A percentile compares a stretch with the other conserved stretches of the same genome.
These are phyloP conservation scores for Rhytidhysteron rufulum DNA, from an alignment of 2,329 filamentous ascomycete species.

Conservation along the genomic window DNA sequence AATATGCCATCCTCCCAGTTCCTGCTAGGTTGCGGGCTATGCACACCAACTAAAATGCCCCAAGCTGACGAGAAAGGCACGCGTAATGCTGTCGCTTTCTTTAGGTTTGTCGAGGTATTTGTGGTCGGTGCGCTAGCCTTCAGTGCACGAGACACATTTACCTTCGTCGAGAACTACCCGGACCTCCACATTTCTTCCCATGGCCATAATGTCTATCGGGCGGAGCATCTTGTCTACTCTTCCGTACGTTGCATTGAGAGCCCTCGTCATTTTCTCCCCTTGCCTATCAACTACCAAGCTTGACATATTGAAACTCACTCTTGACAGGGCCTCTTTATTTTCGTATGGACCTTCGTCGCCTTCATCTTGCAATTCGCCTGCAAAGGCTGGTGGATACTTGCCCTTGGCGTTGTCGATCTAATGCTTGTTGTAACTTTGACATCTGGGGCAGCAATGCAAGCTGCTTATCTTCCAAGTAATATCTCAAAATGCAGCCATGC, in stretches of 20 bases:
- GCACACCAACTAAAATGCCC: conserved; percentile 7
- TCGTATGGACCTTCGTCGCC: conserved; percentile 13
- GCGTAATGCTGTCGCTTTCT: conserved; percentile 4
- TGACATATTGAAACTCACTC: conserved; percentile 2
- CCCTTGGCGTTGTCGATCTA: conserved; percentile 11
- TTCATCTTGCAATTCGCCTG: conserved; percentile 3
- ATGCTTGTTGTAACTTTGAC: conserved; percentile 7
- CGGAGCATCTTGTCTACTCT: conserved; percentile 10
- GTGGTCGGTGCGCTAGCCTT: conserved; percentile 9
- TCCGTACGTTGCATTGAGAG: conserved; percentile 8
- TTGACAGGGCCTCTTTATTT: conserved; percentile 8
- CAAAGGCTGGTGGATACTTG: conserved; percentile 7
- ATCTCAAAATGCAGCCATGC: conserved; percentile 7
- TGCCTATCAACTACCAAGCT: neutral
- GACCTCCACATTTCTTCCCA: conserved; percentile 9
- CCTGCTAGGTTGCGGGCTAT: conserved; percentile 12
- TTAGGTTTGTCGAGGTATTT: conserved; percentile 11
- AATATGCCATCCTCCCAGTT: conserved; percentile 6
- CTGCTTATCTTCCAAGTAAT: conserved; percentile 9
- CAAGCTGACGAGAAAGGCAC: conserved; percentile 6
- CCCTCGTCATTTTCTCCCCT: neutral
- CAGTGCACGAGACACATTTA: conserved; percentile 4
- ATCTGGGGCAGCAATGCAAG: conserved; percentile 9
- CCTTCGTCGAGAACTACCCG: conserved; percentile 4
- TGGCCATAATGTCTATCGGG: conserved; percentile 5